Base-by-base conservation (phyloP, 305 asterid species). In the Andrographis paniculata region DNA sequence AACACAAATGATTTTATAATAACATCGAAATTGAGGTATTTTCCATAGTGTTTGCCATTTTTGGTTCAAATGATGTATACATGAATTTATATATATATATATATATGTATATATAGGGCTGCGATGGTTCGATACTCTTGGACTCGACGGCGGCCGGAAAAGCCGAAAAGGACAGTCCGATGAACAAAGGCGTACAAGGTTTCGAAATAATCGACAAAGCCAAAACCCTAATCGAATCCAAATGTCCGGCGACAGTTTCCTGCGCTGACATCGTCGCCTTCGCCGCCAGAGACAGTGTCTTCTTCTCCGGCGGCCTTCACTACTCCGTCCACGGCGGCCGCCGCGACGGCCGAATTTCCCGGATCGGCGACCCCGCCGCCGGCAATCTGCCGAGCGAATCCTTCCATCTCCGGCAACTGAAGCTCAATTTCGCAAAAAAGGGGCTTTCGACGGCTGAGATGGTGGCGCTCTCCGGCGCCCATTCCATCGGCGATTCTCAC, bases 41-140 rank as follows among this genome's bases (percentile, higher is more conserved):
- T n/a, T n/a, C n/a, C n/a, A n/a, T n/a, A n/a, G n/a, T n/a, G n/a
- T 14, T 19, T 6, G 13, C 14, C 27, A 19, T 20, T 17, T 24
- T 24, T n/a, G n/a, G 31, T 24, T 24, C 9, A 24, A 24, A n/a
- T n/a, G n/a, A n/a, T n/a, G n/a, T 24, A 24, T 3, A 9, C 31
- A 3, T 24, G 31, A 24, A 9, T 24, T 24, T 24, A 14, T 19
- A 7, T 11, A 1, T 42, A 9, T 43, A 35, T 42, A 10, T 20
- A n/a, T 45, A 3, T 1, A 5, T 20, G 33, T 16, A 15, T 15
- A 0, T 1, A 9, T 43, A 72, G 78, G 78, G 78, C n/a, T 72
- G 75, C 61, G 78, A 72, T 50, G 78, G 74, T 27, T 72, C 78
- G 3, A 38, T 72, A 9, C 75, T 72, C 16, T 39, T 72, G 42